Conservation (phyloP, 768 basidiomycete species). For the Favolaschia claudopus region DNA sequence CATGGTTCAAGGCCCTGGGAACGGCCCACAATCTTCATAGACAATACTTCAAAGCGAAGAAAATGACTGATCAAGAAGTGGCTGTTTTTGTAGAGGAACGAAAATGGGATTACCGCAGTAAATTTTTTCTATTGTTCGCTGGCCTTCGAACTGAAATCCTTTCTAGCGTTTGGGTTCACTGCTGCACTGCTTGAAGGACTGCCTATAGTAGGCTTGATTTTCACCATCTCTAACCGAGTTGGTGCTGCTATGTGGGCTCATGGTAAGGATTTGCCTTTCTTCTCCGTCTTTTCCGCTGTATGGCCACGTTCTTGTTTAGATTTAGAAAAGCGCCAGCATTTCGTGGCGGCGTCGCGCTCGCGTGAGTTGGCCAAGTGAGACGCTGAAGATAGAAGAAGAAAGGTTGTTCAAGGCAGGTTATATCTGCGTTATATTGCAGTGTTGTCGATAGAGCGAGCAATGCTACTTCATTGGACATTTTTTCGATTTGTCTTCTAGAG, state of each 20-base stretch:
- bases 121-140: constrained; percentile 22
- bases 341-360: constrained; percentile 42
- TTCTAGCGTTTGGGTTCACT: constrained; percentile 81
- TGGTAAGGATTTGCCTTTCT: constrained; percentile 49
- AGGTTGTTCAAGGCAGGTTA: no score
- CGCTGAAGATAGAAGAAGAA: no score
- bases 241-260: constrained; percentile 97
- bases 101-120: constrained; percentile 88
- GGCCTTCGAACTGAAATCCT: background rate
- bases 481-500: no score
- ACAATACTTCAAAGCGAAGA: constrained; percentile 85
- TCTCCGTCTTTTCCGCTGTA: background rate
- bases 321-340: constrained; percentile 67
- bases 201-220: constrained; percentile 82
- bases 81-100: constrained; percentile 87
- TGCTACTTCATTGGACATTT: no score
- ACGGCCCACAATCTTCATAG: constrained; percentile 75
- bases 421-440: no score
- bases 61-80: constrained; percentile 74
- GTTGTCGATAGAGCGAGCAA: no score
- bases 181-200: constrained; percentile 84
- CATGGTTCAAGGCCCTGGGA: constrained; percentile 71
- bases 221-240: constrained; percentile 86
- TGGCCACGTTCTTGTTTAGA: constrained; percentile 49
- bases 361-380: background rate